Conservation (phyloP, 768 basidiomycete species). For the Podaxis sp. region DNA sequence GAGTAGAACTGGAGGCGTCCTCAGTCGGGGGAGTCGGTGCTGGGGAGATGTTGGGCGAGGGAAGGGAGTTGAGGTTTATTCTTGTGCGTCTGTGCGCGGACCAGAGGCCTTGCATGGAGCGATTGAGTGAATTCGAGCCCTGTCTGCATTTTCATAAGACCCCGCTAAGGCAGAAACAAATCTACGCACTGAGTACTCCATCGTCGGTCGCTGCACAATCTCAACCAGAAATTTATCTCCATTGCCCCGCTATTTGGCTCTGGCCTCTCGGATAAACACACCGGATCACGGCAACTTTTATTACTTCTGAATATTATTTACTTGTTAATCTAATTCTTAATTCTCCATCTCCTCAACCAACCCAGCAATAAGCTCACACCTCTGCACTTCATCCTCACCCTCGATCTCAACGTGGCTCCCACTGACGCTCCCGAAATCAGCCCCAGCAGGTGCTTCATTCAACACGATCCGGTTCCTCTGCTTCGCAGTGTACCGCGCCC, state of each 20-base stretch:
- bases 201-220: not conserved
- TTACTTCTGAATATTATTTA: no score
- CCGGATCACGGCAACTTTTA: not conserved
- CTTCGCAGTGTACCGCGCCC: constrained; percentile 37
- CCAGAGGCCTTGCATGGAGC: constrained; percentile 81
- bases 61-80: constrained; percentile 61
- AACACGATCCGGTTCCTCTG: constrained; percentile 41
- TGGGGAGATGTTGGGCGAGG: constrained; percentile 27
- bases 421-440: constrained; percentile 28
- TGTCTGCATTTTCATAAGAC: constrained; percentile 49
- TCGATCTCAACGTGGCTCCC: constrained; percentile 38
- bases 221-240: not conserved
- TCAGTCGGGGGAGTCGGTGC: constrained; percentile 23
- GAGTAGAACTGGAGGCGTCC: constrained; percentile 19
- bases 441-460: constrained; percentile 31
- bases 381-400: constrained; percentile 34
- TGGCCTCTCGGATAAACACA: not conserved
- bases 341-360: constrained; percentile 33
- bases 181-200: constrained; percentile 28
- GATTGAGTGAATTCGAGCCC: constrained; percentile 74
- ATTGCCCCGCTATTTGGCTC: not conserved
- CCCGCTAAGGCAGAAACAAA: not conserved
- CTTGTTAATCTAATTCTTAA: constrained; percentile 16
- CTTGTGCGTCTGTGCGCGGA: constrained; percentile 58
- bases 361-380: constrained; percentile 36